A percentile compares a stretch with the other conserved stretches of the same genome.
phyloP scores from a whole-genome alignment of 768 basidiomycete species.

The Trametes cubensis region DNA sequence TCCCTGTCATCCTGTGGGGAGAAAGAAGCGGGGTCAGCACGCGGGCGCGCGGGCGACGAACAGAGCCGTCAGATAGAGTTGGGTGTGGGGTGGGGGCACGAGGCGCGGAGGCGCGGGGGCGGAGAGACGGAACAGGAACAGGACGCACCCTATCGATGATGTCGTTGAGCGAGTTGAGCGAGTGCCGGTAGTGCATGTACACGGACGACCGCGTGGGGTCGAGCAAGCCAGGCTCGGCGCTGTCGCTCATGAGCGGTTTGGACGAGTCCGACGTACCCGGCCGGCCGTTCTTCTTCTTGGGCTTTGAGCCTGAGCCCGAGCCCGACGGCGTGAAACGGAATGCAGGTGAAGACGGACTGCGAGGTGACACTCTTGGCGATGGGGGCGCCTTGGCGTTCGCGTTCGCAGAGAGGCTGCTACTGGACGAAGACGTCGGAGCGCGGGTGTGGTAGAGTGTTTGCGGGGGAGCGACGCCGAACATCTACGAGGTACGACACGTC shows the following conservation, averaged over 20 bases:
- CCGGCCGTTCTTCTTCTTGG: slow-evolving; percentile 47
- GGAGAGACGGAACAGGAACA: too few species aligned
- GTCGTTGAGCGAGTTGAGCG: slow-evolving; percentile 77
- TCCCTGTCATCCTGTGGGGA: slow-evolving; percentile 66
- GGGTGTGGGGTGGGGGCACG: background rate
- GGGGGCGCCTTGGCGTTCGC: slow-evolving; percentile 18
- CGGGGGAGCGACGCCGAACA: slow-evolving; percentile 82
- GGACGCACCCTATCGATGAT: slow-evolving; percentile 74
- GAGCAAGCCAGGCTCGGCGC: slow-evolving; percentile 14
- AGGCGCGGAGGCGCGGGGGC: background rate
- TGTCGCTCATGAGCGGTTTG: slow-evolving; percentile 45
- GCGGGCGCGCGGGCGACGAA: background rate
- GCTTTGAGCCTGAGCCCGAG: slow-evolving; percentile 43
- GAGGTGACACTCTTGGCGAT: slow-evolving; percentile 13
- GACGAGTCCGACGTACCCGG: slow-evolving; percentile 71
- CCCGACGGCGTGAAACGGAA: slow-evolving; percentile 17
- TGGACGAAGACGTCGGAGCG: slow-evolving; percentile 38
- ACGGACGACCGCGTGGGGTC: slow-evolving; percentile 45
- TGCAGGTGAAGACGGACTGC: slow-evolving; percentile 20
- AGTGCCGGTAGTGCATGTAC: slow-evolving; percentile 80
- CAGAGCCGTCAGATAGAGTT: slow-evolving; percentile 4
- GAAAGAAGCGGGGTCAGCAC: background rate
- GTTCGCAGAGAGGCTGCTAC: slow-evolving; percentile 18
- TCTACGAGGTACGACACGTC: slow-evolving; percentile 43
- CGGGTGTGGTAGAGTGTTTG: slow-evolving; percentile 78